These are phyloP conservation scores for Berkeleyomyces rouxiae DNA, from an alignment of 2,329 filamentous ascomycete genomes.

Conservation along the genomic window DNA sequence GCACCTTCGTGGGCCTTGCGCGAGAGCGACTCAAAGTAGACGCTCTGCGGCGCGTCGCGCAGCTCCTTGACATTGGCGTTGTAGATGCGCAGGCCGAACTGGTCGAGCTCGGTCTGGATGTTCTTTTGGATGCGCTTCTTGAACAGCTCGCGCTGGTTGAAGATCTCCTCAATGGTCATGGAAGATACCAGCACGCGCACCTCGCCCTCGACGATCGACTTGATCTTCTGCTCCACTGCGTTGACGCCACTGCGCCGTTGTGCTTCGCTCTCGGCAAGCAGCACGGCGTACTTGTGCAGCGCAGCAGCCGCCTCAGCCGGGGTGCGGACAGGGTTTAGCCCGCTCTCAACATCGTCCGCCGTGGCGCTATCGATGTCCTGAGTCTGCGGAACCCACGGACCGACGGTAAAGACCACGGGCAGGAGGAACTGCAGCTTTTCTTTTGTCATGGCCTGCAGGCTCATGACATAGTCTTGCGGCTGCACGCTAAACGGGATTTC, in stretches of 20 bases:
- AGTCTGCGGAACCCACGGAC: conserved; percentile 52
- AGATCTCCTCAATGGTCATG: conserved; percentile 91
- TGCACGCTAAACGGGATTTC: conserved; percentile 33
- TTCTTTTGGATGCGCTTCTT: conserved; percentile 59
- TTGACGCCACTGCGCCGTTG: conserved; percentile 26
- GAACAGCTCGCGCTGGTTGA: conserved; percentile 60
- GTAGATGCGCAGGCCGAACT: conserved; percentile 63
- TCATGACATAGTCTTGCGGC: conserved; percentile 69
- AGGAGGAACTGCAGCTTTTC: conserved; percentile 74
- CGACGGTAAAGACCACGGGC: conserved; percentile 73
- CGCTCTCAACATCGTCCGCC: background rate
- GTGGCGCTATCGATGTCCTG: conserved; percentile 24
- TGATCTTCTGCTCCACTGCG: conserved; percentile 72
- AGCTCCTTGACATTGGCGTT: conserved; percentile 71
- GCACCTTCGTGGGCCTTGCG: conserved; percentile 76
- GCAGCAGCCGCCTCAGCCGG: conserved; percentile 37
- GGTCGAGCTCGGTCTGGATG: conserved; percentile 60
- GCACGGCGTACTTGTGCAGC: conserved; percentile 66
- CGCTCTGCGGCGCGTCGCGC: conserved; percentile 63
- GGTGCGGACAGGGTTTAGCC: conserved; percentile 8
- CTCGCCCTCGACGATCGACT: conserved; percentile 80
- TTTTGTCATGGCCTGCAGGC: conserved; percentile 72
- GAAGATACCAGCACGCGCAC: conserved; percentile 66
- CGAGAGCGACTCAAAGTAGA: conserved; percentile 68
- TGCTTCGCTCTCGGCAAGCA: conserved; percentile 54